These are phyloP conservation scores for Aphanomyces stellatus DNA, from an alignment of 352 stramenopile species.

Conservation along the genomic window DNA sequence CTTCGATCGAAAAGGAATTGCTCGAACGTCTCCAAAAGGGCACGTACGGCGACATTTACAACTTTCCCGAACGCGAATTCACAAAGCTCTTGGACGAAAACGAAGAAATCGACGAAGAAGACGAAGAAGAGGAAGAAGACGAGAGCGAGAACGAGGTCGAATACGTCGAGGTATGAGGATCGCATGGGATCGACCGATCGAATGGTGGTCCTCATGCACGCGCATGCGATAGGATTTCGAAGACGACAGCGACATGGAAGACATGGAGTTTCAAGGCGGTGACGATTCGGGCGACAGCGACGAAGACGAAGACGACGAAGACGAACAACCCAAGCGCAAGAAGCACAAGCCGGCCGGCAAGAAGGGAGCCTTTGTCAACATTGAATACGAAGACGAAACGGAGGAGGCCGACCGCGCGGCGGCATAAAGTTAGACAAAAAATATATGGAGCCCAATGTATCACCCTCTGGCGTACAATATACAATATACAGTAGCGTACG, in stretches of 20 bases:
- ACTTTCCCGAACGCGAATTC: conserved; percentile 94
- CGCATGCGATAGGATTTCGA: conserved; percentile 48
- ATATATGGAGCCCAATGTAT: no score
- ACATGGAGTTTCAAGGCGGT: conserved; percentile 62
- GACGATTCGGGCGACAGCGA: conserved; percentile 49
- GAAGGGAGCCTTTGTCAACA: conserved; percentile 60
- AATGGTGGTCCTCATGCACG: background rate
- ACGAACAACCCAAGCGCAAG: conserved; percentile 38
- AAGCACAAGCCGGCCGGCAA: conserved; percentile 28
- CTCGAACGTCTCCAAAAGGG: conserved; percentile 95
- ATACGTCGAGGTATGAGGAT: conserved; percentile 47
- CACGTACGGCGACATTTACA: conserved; percentile 99
- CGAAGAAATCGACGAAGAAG: conserved; percentile 67
- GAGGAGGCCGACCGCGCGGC: background rate
- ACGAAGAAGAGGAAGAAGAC: conserved; percentile 52
- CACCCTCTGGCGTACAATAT: no score
- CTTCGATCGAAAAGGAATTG: conserved; percentile 96
- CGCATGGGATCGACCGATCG: background rate
- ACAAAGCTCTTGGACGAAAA: conserved; percentile 75
- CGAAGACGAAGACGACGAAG: conserved; percentile 29
- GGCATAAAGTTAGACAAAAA: no score
- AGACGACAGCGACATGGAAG: conserved; percentile 88
- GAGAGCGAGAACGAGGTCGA: conserved; percentile 63
- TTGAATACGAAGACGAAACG: conserved; percentile 55
- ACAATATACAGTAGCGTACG: no score